Evolutionary conservation across 495 filamentous ascomycete species (phyloP).

Genomic region (Tuber brumale): DNA sequence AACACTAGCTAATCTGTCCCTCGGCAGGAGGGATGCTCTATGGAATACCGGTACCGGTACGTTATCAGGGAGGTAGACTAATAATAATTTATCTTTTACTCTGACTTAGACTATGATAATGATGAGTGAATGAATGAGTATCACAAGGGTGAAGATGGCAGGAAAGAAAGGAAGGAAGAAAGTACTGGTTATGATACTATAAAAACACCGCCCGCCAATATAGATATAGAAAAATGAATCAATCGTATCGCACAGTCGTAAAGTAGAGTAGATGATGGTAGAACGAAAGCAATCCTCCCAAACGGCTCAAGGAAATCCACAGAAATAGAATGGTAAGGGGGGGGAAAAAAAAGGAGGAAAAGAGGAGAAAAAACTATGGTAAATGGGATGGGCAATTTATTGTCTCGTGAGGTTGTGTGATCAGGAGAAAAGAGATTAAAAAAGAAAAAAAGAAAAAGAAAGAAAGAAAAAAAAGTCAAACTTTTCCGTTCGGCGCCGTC

Average conservation of each 20-base stretch:
- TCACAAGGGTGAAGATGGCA: neutral
- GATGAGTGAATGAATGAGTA: neutral
- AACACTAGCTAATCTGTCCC: too few species aligned
- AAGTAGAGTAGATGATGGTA: neutral
- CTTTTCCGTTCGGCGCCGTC: constrained; percentile 47
- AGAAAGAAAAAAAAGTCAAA: neutral
- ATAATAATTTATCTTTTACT: neutral
- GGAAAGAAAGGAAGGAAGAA: neutral
- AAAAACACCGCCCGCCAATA: constrained; percentile 3
- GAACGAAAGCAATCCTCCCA: neutral
- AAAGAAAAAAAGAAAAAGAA: neutral
- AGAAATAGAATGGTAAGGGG: neutral
- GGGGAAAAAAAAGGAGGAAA: constrained; percentile 22
- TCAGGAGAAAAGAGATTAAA: neutral
- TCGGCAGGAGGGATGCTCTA: too few species aligned
- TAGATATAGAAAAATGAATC: neutral
- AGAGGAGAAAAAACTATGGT: constrained; percentile 7
- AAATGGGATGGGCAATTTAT: constrained; percentile 38
- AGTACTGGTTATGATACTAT: neutral
- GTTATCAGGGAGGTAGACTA: too few species aligned
- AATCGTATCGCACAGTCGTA: neutral
- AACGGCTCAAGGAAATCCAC: neutral
- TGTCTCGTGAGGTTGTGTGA: constrained; percentile 47
- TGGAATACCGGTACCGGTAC: too few species aligned
- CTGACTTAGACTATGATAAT: neutral